Evolutionary conservation across 306 rosid species (phyloP).

Genomic region (Ceratonia siliqua): DNA sequence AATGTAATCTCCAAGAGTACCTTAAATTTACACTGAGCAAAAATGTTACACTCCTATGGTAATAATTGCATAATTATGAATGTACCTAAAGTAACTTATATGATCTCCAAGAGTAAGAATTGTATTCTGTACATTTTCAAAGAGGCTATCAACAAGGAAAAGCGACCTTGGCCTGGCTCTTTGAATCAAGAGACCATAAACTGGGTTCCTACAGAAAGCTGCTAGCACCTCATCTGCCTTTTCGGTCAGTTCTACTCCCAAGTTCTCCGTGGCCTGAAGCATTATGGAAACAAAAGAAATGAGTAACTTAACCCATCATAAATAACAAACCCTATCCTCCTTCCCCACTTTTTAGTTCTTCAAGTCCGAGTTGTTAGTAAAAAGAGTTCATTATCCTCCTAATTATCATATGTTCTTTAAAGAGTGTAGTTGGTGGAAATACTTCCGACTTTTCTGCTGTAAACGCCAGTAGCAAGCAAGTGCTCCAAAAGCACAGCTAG

Average conservation of each 20-base stretch:
- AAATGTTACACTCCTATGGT: slow-evolving; percentile 35
- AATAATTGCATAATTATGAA: not conserved
- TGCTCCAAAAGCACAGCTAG: slow-evolving; percentile 97
- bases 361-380: slow-evolving; percentile 31
- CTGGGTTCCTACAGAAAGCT: slow-evolving; percentile 40
- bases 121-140: slow-evolving; percentile 54
- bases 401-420: slow-evolving; percentile 89
- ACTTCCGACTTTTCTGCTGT: slow-evolving; percentile 99
- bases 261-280: slow-evolving; percentile 92
- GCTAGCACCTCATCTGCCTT: slow-evolving; percentile 33
- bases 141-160: slow-evolving; percentile 28
- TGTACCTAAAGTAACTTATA: not conserved
- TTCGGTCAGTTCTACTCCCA: slow-evolving; percentile 58
- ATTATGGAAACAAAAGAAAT: slow-evolving; percentile 39
- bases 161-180: slow-evolving; percentile 41
- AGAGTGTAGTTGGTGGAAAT: slow-evolving; percentile 90
- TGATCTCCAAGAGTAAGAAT: slow-evolving; percentile 41
- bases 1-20: not conserved
- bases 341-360: slow-evolving; percentile 31
- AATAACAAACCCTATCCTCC: slow-evolving; percentile 16
- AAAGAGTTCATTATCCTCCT: slow-evolving; percentile 83
- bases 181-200: slow-evolving; percentile 33
- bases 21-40: slow-evolving; percentile 40
- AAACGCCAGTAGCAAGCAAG: slow-evolving; percentile 99
- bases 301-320: slow-evolving; percentile 29